These are phyloP conservation scores for Russula lepida DNA, from an alignment of 768 basidiomycete genomes.

Conservation along the genomic window DNA sequence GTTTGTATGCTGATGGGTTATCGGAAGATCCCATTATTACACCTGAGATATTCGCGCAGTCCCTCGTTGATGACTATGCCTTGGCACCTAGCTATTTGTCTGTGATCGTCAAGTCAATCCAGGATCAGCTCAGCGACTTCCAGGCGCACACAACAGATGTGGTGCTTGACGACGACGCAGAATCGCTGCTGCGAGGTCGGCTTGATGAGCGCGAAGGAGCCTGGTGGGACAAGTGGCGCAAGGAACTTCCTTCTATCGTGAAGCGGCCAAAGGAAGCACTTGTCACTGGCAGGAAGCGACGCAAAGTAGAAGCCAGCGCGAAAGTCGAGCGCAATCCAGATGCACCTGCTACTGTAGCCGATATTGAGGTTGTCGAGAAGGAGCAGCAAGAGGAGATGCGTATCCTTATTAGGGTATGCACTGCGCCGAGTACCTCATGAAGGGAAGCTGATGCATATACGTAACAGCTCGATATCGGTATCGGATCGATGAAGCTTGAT, in stretches of 20 bases:
- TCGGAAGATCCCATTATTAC: conserved; percentile 78
- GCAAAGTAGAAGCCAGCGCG: conserved; percentile 22
- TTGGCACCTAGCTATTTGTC: conserved; percentile 57
- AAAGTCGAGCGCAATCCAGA: conserved; percentile 11
- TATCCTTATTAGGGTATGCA: conserved; percentile 79
- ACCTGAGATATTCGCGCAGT: conserved; percentile 84
- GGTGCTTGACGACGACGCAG: conserved; percentile 36
- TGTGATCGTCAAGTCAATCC: conserved; percentile 72
- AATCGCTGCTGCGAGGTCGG: conserved; percentile 32
- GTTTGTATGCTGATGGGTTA: not conserved
- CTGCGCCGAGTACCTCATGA: not conserved
- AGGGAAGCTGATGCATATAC: conserved; percentile 27
- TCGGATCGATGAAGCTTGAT: conserved; percentile 85
- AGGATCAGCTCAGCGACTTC: conserved; percentile 80
- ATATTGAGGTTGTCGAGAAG: conserved; percentile 57
- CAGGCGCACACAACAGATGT: conserved; percentile 52
- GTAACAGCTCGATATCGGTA: conserved; percentile 83
- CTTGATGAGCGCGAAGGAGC: conserved; percentile 41
- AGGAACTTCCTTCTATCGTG: conserved; percentile 36
- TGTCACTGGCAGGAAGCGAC: conserved; percentile 16
- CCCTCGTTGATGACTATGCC: conserved; percentile 83
- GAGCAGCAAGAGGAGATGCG: conserved; percentile 78
- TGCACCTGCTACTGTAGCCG: conserved; percentile 44
- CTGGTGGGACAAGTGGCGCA: conserved; percentile 74
- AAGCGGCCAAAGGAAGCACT: conserved; percentile 21